These are phyloP conservation scores for Phytophthora citricola DNA, from an alignment of 352 stramenopile species.

Conservation along the genomic window DNA sequence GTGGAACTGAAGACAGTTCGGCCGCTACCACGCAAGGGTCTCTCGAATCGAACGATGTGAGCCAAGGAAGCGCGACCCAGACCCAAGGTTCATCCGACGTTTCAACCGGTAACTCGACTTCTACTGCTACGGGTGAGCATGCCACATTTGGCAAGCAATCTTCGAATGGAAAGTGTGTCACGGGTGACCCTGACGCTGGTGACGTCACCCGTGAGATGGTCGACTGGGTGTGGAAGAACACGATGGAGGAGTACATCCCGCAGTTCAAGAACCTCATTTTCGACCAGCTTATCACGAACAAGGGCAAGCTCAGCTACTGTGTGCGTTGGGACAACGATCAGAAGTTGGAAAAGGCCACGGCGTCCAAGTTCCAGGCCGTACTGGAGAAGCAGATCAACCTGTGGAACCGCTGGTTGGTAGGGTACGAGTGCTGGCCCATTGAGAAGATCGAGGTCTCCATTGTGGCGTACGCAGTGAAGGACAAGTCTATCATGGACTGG, in stretches of 20 bases:
- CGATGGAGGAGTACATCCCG: constrained; percentile 5
- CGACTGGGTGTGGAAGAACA: constrained; percentile 18
- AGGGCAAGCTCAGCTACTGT: constrained; percentile 12
- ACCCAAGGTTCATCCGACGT: constrained; percentile 2
- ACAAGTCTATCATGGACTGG: constrained; percentile 48
- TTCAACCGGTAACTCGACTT: not conserved
- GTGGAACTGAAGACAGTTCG: constrained; percentile 24
- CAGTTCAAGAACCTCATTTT: constrained; percentile 16
- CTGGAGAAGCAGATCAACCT: constrained; percentile 1
- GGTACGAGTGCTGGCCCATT: constrained; percentile 17
- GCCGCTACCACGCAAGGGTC: constrained; percentile 15
- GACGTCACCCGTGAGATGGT: not conserved
- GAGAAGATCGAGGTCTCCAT: constrained; percentile 42
- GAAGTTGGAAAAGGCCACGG: constrained; percentile 5
- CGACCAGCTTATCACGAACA: constrained; percentile 14
- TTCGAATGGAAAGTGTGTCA: constrained; percentile 2
- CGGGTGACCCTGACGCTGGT: not conserved
- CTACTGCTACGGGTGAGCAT: not conserved
- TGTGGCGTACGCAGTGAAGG: constrained; percentile 40
- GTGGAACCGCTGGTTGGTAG: constrained; percentile 5
- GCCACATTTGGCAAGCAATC: constrained; percentile 3
- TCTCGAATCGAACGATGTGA: not conserved
- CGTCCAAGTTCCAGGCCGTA: constrained; percentile 14
- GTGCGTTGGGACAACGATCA: constrained; percentile 10
- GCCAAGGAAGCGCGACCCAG: constrained; percentile 6